Evolutionary conservation across 148 eudicot species (phyloP).

Genomic region (Vaccinium macrocarpon): DNA sequence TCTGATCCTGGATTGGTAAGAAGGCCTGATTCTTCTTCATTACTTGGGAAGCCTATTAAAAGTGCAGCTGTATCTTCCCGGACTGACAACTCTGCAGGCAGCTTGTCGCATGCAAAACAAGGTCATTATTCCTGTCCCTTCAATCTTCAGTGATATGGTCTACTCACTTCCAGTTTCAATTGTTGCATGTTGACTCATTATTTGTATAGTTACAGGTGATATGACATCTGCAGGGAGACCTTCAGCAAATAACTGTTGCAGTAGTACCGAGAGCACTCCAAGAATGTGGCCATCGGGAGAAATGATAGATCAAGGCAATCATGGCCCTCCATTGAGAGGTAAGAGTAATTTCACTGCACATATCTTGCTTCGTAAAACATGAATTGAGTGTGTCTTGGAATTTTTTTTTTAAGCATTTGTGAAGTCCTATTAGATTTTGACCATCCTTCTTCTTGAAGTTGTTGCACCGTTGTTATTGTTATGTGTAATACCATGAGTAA

Average conservation of each 20-base stretch:
- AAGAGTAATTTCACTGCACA: not conserved
- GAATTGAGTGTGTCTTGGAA: not conserved
- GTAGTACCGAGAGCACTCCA: slow-evolving; percentile 69
- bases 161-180: not conserved
- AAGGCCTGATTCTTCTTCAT: slow-evolving; percentile 39
- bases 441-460: not conserved
- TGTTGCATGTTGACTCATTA: not conserved
- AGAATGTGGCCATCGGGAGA: slow-evolving; percentile 47
- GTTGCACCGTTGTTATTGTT: not conserved
- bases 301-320: slow-evolving; percentile 47
- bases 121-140: slow-evolving; percentile 30
- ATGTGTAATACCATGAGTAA: not conserved
- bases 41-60: slow-evolving; percentile 35
- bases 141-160: not conserved
- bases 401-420: not conserved
- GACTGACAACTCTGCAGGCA: slow-evolving; percentile 41
- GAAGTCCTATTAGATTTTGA: not conserved
- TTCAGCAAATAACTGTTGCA: slow-evolving; percentile 49
- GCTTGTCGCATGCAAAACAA: slow-evolving; percentile 35
- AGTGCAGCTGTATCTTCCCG: slow-evolving; percentile 43
- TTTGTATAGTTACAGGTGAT: slow-evolving; percentile 40
- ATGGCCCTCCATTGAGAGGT: slow-evolving; percentile 62
- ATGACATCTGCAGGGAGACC: slow-evolving; percentile 34
- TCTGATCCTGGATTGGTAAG: slow-evolving; percentile 38
- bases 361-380: not conserved